A percentile compares a stretch with the other conserved stretches of the same genome.
phyloP scores from a whole-genome alignment of 139 green algal species.

The Chlamydomonas sphaeroides region DNA sequence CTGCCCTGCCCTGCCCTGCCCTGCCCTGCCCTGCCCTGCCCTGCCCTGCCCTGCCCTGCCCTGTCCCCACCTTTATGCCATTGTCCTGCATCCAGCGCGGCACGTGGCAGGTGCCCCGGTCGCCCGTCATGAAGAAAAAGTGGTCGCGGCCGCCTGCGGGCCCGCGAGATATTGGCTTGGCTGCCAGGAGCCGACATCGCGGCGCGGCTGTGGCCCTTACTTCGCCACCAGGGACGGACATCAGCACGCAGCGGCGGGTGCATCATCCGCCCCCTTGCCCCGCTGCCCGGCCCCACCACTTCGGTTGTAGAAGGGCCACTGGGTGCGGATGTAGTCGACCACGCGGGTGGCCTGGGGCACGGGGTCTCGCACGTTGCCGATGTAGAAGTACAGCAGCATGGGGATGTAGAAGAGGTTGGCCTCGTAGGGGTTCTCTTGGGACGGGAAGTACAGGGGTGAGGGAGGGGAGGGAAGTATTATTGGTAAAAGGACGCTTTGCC shows the following conservation, averaged over 20 bases:
- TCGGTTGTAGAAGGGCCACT: too few relatives aligned
- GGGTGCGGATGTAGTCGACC: too few relatives aligned
- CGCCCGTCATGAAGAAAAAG: constrained; percentile 53
- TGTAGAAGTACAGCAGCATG: constrained; percentile 49
- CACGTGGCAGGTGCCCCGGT: constrained; percentile 32
- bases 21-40: too few relatives aligned
- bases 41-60: too few relatives aligned
- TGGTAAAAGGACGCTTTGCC: not conserved
- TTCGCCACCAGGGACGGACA: too few relatives aligned
- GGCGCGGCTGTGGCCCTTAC: too few relatives aligned
- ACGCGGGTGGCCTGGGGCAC: not conserved
- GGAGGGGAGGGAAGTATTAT: not conserved
- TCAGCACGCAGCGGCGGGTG: too few relatives aligned
- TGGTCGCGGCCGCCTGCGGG: constrained; percentile 40
- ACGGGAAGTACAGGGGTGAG: not conserved
- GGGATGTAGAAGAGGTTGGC: constrained; percentile 58
- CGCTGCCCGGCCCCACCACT: too few relatives aligned
- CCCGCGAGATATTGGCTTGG: too few relatives aligned
- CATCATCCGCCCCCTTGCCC: too few relatives aligned
- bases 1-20: too few relatives aligned
- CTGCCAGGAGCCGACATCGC: too few relatives aligned
- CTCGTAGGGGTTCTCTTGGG: constrained; percentile 49
- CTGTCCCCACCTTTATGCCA: constrained; percentile 20
- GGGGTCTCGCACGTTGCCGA: constrained; percentile 32
- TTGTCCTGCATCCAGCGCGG: constrained; percentile 22